Conservation (phyloP, 352 stramenopile genomes). For the Globisporangium ultimum region DNA sequence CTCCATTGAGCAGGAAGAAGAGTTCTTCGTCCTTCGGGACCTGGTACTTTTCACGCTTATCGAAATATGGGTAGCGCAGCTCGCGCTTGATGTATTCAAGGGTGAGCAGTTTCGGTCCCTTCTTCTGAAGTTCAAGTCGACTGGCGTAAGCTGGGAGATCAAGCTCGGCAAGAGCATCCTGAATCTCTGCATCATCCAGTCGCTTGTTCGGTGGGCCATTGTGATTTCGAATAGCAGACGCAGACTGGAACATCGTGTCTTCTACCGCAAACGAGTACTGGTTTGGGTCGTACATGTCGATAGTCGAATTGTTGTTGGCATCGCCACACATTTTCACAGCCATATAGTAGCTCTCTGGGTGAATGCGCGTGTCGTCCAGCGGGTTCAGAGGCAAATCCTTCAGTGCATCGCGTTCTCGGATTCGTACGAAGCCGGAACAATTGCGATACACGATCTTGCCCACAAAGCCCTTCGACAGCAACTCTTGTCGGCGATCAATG, state of each 20-base stretch:
- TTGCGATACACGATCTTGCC: slow-evolving; percentile 88
- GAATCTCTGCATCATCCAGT: slow-evolving; percentile 76
- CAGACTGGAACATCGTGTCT: slow-evolving; percentile 90
- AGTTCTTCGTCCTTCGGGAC: slow-evolving; percentile 82
- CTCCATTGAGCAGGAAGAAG: slow-evolving; percentile 84
- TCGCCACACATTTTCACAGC: slow-evolving; percentile 90
- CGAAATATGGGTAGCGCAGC: slow-evolving; percentile 87
- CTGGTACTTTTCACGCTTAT: slow-evolving; percentile 84
- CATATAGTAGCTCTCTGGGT: slow-evolving; percentile 91
- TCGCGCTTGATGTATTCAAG: slow-evolving; percentile 89
- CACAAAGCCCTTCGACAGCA: slow-evolving; percentile 80
- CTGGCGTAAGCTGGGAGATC: slow-evolving; percentile 85
- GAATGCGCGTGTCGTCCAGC: slow-evolving; percentile 85
- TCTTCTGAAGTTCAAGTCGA: slow-evolving; percentile 87
- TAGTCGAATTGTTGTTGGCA: slow-evolving; percentile 89
- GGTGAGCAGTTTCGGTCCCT: slow-evolving; percentile 82
- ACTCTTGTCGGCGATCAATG: slow-evolving; percentile 81
- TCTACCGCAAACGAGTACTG: slow-evolving; percentile 89
- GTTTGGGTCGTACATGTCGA: slow-evolving; percentile 90
- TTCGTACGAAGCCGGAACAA: slow-evolving; percentile 83
- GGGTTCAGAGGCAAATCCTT: slow-evolving; percentile 84
- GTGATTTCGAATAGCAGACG: slow-evolving; percentile 71
- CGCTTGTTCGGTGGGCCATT: slow-evolving; percentile 52
- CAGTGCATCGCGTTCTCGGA: slow-evolving; percentile 81
- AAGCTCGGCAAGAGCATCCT: slow-evolving; percentile 83